These are phyloP conservation scores for Suillus variegatus DNA, from an alignment of 768 basidiomycete genomes.

Conservation along the genomic window DNA sequence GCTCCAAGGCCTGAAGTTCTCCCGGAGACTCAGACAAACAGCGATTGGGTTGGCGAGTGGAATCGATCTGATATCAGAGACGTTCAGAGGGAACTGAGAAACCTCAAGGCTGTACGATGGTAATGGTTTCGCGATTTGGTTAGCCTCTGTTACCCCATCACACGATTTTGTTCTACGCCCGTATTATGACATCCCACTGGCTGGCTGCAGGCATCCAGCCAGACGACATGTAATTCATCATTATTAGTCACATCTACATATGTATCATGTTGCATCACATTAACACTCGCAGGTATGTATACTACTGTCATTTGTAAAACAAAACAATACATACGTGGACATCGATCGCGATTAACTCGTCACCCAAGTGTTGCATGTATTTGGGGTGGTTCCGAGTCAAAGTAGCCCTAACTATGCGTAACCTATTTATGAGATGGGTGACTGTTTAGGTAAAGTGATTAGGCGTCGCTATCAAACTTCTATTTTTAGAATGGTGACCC, in stretches of 20 bases:
- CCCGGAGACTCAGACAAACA: background rate
- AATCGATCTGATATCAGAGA: too few species aligned
- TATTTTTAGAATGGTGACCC: too few species aligned
- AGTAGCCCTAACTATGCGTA: too few species aligned
- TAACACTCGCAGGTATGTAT: conserved; percentile 7
- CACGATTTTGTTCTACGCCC: background rate
- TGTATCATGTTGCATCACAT: conserved; percentile 14
- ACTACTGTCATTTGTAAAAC: conserved; percentile 5
- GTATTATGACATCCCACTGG: background rate
- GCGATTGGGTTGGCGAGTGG: too few species aligned
- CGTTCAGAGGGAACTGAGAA: too few species aligned
- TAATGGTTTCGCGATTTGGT: too few species aligned
- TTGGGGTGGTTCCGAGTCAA: too few species aligned
- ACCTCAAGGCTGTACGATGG: too few species aligned
- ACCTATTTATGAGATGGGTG: too few species aligned
- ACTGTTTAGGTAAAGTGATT: too few species aligned
- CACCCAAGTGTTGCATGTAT: background rate
- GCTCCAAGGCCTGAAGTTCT: background rate
- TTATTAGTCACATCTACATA: conserved; percentile 3
- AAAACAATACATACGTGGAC: background rate
- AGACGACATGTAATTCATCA: conserved; percentile 7
- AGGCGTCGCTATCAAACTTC: too few species aligned
- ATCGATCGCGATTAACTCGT: background rate
- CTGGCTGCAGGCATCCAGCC: conserved; percentile 26
- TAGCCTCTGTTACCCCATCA: too few species aligned